Conservation (phyloP, 768 basidiomycete genomes). For the Leccinum longicurvipes region DNA sequence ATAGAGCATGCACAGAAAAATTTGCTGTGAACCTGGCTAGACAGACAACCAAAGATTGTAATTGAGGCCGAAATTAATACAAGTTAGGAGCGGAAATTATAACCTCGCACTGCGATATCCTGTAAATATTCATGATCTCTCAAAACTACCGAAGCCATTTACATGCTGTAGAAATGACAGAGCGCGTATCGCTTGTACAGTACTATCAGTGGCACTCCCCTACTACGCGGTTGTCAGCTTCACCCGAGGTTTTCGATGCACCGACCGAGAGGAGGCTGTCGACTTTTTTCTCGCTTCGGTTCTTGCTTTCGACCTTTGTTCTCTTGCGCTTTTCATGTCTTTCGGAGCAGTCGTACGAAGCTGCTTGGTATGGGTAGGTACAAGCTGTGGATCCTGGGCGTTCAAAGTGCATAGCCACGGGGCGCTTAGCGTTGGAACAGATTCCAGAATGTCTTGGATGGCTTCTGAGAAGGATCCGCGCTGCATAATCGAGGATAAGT, state of each 20-base stretch:
- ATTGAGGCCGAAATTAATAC: neutral
- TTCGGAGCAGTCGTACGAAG: conserved; percentile 73
- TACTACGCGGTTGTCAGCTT: conserved; percentile 14
- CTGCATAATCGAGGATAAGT: conserved; percentile 28
- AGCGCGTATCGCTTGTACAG: neutral
- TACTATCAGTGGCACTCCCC: conserved; percentile 3
- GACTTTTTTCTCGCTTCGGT: conserved; percentile 41
- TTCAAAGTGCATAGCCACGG: conserved; percentile 53
- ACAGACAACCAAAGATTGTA: too few relatives aligned
- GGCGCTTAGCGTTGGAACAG: conserved; percentile 56
- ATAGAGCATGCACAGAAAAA: neutral
- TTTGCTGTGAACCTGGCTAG: too few relatives aligned
- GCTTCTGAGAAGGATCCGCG: conserved; percentile 33
- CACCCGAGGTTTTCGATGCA: conserved; percentile 21
- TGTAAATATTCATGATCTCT: neutral
- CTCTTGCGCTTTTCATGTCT: conserved; percentile 72
- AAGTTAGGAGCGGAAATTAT: neutral
- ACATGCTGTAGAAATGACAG: neutral
- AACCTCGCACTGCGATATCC: neutral
- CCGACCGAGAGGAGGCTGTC: conserved; percentile 7
- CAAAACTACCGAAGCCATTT: neutral
- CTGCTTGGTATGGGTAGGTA: conserved; percentile 81
- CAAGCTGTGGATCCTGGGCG: conserved; percentile 29
- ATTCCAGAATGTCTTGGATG: conserved; percentile 40
- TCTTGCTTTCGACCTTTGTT: conserved; percentile 48